Evolutionary conservation across 2,329 filamentous ascomycete genomes (phyloP), one percentile per base, ranked within the genome.

Genomic region (Penicillium sp.): DNA sequence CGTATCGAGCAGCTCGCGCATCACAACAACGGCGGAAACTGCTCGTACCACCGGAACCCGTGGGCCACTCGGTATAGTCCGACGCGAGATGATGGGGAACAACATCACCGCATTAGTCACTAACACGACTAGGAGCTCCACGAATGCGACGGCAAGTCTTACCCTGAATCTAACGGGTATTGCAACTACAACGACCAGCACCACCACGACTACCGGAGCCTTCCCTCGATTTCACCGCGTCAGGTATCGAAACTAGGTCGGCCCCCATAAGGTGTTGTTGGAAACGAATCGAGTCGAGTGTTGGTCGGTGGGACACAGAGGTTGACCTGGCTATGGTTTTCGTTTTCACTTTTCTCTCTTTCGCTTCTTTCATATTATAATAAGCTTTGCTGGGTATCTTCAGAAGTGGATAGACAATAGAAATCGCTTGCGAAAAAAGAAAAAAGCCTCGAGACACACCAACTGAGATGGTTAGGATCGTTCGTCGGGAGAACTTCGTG

Each of bases 51-150:
- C 43, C n/a, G 34, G 49, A 11, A 28, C 25, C 22, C 52, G 52
- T 15, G 47, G 47, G 45, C 53, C 56, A 37, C 54, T 58, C 34
- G 60, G 61, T 59, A 61, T 65, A 50, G 54, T 65, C 43, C 57
- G 54, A 52, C 61, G 63, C 12, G 54, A 41, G 28, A 28, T 59
- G 38, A 17, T 59, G 14, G 56, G 48, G 54, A 65, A 60, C 53
- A 50, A 61, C 53, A 50, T 57, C 41, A 63, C 61, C 15, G 56
- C 60, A 52, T 49, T 55, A 20, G 63, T 65, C 43, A 58, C 63
- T 58, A 65, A 65, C 58, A 58, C 58, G 56, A 64, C 56, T 38
- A 61, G 63, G 55, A 48, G 43, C 49, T 37, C 57, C 54, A 22
- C 52, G 48, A 63, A 65, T 62, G 55, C 59, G 37, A 48, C 22